Evolutionary conservation across 352 stramenopile genomes (phyloP).

Genomic region (Phytophthora vignae): DNA sequence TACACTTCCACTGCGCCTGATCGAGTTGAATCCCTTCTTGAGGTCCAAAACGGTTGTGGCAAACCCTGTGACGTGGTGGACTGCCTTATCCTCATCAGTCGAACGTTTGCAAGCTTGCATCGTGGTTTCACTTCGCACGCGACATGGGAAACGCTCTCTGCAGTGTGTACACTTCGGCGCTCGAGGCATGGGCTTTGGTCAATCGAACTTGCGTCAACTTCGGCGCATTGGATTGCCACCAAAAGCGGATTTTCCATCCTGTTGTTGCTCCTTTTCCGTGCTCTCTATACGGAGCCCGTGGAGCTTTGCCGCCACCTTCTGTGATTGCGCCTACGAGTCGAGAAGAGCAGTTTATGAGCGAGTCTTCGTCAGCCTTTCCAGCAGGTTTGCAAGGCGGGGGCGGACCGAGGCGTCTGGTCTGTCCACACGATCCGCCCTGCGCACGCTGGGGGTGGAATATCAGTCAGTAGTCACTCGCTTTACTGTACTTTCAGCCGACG

Average conservation of each 20-base stretch:
- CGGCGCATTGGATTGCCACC: background rate
- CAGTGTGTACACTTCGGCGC: background rate
- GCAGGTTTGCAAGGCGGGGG: slow-evolving; percentile 32
- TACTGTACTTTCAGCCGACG: background rate
- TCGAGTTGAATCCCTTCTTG: no score
- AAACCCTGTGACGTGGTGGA: background rate
- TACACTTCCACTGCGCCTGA: no score
- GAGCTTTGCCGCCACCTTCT: slow-evolving; percentile 16
- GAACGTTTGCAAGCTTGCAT: background rate
- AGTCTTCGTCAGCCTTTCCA: slow-evolving; percentile 31
- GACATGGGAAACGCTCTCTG: background rate
- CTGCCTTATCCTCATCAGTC: background rate
- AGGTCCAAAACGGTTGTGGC: background rate
- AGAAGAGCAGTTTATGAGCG: slow-evolving; percentile 24
- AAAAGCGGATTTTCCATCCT: slow-evolving; percentile 30
- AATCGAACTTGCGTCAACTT: background rate
- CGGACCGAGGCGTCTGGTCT: slow-evolving; percentile 25
- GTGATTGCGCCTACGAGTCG: slow-evolving; percentile 25
- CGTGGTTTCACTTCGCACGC: background rate
- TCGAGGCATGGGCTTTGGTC: background rate
- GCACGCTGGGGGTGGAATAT: background rate
- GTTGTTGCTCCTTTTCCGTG: slow-evolving; percentile 27
- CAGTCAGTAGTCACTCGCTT: background rate
- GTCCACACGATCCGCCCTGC: slow-evolving; percentile 23
- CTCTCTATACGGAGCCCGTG: slow-evolving; percentile 25